Base-by-base conservation (phyloP, 768 basidiomycete species). In the Tremella yokohamensis region DNA sequence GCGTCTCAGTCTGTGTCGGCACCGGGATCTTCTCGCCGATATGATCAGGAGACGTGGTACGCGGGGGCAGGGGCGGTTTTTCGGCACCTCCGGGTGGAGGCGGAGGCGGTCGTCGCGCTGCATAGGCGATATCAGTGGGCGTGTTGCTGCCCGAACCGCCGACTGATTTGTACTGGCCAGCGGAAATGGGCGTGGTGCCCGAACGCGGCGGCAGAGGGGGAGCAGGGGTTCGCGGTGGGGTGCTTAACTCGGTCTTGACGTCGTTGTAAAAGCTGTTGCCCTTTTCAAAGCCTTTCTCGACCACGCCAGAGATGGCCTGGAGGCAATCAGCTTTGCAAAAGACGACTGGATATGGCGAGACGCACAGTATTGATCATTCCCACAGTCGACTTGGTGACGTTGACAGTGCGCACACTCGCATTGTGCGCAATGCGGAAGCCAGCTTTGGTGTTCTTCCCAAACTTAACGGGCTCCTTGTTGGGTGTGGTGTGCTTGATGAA, bases 331-430 rank as follows among this genome's bases (percentile, higher is more conserved):
- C 19, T 50, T 9, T 8, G 19, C 4, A 7, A 29, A 22, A 13
- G 39, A 29, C 40, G 12, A 40, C 11, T 40, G 11, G 54, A 19
- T 38, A 49, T 19, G 11, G 47, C 49, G 49, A 44, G 51, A 53
- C 74, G 60, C 54, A 76, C 74, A 26, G 65, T 60, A 66, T 87
- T 84, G 61, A 89, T 83, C 55, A 82, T 71, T 1, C 77, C 78
- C 37, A 87, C 79, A 0, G 87, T 88, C 61, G 83, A 82, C 13
- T 82, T 72, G 54, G 84, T 87, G 60, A 87, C 82, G 64, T 83
- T 82, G 34, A 85, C 85, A 0, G 86, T 87, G 65, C 84, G 80
- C 0, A 84, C 84, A 57, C 81, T 85, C 54, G 85, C 78, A 9
- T 83, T 80, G 65, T 89, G 87, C 1, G 87, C 83, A 2, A 78